Conservation (phyloP, 305 asterid genomes). For the Fraxinus sp. region DNA sequence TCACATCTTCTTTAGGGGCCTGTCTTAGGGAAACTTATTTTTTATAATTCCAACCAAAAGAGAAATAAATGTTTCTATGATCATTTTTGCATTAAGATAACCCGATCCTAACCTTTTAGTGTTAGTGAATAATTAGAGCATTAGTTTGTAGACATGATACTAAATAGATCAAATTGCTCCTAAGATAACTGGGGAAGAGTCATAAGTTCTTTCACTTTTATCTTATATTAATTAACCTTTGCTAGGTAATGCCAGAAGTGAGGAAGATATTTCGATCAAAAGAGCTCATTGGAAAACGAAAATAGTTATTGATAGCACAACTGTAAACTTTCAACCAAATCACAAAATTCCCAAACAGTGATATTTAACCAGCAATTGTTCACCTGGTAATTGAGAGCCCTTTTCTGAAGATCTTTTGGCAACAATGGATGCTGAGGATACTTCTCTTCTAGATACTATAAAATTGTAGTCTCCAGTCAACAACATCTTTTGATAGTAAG, state of each 20-base stretch:
- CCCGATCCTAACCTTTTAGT: neutral
- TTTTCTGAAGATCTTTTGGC: slow-evolving; percentile 66
- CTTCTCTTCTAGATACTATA: slow-evolving; percentile 88
- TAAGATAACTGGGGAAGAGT: neutral
- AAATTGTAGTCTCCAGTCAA: slow-evolving; percentile 9
- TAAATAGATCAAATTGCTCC: neutral
- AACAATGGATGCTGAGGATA: slow-evolving; percentile 80
- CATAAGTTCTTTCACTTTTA: neutral
- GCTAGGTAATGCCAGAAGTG: neutral
- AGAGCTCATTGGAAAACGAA: neutral
- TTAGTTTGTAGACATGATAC: neutral
- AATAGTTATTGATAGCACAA: neutral
- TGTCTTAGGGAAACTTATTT: neutral
- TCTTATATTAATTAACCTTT: neutral
- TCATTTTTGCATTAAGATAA: neutral
- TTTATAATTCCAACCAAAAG: neutral
- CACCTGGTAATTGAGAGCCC: slow-evolving; percentile 76
- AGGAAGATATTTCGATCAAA: neutral
- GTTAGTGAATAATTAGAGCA: neutral
- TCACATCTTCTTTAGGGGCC: neutral
- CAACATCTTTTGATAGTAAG: neutral
- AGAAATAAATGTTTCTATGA: neutral
- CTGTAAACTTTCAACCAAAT: neutral
- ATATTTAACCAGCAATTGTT: neutral
- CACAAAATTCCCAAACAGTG: neutral